These are phyloP conservation scores for Coniochaeta sp. DNA, from an alignment of 2,329 filamentous ascomycete genomes.

Conservation along the genomic window DNA sequence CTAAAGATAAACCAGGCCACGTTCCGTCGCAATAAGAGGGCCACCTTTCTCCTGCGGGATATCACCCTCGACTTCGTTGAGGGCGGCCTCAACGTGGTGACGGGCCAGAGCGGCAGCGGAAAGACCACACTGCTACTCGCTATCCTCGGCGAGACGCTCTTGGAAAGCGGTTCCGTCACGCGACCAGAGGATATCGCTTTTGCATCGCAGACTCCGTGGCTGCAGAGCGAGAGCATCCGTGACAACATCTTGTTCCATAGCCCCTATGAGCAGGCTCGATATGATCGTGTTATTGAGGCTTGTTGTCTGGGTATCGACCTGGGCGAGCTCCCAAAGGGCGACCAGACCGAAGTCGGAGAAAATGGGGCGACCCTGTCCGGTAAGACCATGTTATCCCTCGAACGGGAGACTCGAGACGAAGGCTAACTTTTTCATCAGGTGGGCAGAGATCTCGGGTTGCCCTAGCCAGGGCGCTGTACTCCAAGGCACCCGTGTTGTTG, in stretches of 20 bases:
- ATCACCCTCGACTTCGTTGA: slow-evolving; percentile 44
- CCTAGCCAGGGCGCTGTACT: slow-evolving; percentile 50
- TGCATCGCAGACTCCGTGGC: slow-evolving; percentile 30
- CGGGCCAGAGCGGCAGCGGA: slow-evolving; percentile 47
- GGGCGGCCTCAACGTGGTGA: slow-evolving; percentile 46
- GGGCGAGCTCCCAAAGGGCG: slow-evolving; percentile 11
- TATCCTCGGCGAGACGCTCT: slow-evolving; percentile 46
- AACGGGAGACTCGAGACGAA: neutral
- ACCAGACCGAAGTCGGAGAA: slow-evolving; percentile 15
- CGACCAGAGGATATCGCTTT: slow-evolving; percentile 26
- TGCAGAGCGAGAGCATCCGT: slow-evolving; percentile 26
- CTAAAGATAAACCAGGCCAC: slow-evolving; percentile 41
- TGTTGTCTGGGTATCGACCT: slow-evolving; percentile 19
- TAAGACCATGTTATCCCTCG: neutral
- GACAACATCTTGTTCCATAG: slow-evolving; percentile 16
- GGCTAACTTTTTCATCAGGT: neutral
- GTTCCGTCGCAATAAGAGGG: neutral
- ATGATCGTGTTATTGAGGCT: slow-evolving; percentile 17
- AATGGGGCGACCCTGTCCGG: slow-evolving; percentile 13
- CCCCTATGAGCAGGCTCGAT: slow-evolving; percentile 17
- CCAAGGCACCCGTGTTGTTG: slow-evolving; percentile 44
- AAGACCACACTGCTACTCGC: slow-evolving; percentile 49
- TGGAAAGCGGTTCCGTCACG: slow-evolving; percentile 38
- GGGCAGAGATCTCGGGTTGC: slow-evolving; percentile 22
- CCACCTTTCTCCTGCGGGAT: slow-evolving; percentile 35